A percentile compares a stretch with the other conserved stretches of the same genome.
phyloP scores from a whole-genome alignment of 345 rosid genomes.

The Cochlearia excelsa region DNA sequence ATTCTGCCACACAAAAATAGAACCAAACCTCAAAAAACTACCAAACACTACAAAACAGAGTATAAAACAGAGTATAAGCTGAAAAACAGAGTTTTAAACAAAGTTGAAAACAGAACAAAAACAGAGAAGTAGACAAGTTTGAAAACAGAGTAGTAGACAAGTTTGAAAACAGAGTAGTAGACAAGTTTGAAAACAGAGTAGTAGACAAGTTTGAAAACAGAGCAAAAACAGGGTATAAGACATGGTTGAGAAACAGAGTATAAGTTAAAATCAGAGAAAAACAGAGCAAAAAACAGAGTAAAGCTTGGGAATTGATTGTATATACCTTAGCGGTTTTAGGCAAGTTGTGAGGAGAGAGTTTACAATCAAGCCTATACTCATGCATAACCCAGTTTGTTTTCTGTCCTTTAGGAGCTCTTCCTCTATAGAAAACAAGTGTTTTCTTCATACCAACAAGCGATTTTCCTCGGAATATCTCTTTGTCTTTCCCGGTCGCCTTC shows the following conservation, averaged over 20 bases:
- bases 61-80: background rate
- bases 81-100: too few relatives aligned
- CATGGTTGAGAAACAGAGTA: too few relatives aligned
- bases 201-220: background rate
- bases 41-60: slow-evolving; percentile 1
- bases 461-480: slow-evolving; percentile 67
- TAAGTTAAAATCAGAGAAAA: too few relatives aligned
- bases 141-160: too few relatives aligned
- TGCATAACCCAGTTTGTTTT: slow-evolving; percentile 93
- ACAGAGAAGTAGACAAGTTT: too few relatives aligned
- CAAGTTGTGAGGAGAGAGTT: slow-evolving; percentile 59
- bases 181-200: too few relatives aligned
- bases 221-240: too few relatives aligned
- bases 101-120: too few relatives aligned
- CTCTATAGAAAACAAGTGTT: slow-evolving; percentile 67
- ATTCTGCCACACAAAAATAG: slow-evolving; percentile 53
- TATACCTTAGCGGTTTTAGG: slow-evolving; percentile 77
- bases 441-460: slow-evolving; percentile 92
- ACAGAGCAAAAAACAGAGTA: slow-evolving; percentile 10
- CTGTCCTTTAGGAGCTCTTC: slow-evolving; percentile 57
- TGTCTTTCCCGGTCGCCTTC: slow-evolving; percentile 97
- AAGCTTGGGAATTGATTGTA: background rate
- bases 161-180: too few relatives aligned
- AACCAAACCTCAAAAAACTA: slow-evolving; percentile 7
- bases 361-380: slow-evolving; percentile 80